A percentile compares a stretch with the other conserved stretches of the same genome.
Evolutionary conservation across 2,329 filamentous ascomycete species (phyloP).

Genomic region (Didymella sp.): DNA sequence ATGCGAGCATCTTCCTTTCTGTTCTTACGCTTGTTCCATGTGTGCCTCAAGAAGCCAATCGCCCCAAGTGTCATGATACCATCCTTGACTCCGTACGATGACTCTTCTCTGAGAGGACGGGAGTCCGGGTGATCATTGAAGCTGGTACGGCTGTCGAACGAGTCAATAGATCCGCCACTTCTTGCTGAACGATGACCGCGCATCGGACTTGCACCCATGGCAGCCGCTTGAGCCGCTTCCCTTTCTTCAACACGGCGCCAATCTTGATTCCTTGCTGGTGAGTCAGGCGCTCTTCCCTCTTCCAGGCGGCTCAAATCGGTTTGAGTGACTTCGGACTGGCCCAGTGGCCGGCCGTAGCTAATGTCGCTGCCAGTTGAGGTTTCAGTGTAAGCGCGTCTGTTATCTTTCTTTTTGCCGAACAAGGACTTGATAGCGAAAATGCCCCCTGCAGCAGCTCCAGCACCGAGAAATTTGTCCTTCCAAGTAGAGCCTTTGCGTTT

Average conservation of each 20-base stretch:
- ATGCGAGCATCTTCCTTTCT: conserved; percentile 67
- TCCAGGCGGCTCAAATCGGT: conserved; percentile 59
- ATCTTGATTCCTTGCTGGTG: conserved; percentile 49
- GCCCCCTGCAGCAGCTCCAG: conserved; percentile 51
- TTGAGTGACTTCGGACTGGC: conserved; percentile 56
- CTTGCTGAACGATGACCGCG: conserved; percentile 41
- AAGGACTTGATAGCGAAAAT: conserved; percentile 61
- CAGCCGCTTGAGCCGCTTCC: conserved; percentile 48
- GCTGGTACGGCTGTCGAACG: conserved; percentile 52
- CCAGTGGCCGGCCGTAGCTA: conserved; percentile 61
- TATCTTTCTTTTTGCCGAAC: conserved; percentile 61
- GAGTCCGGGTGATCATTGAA: conserved; percentile 41
- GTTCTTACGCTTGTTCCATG: conserved; percentile 60
- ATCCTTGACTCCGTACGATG: conserved; percentile 51
- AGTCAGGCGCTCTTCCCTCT: conserved; percentile 61
- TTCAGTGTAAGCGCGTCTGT: conserved; percentile 50
- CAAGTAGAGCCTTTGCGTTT: conserved; percentile 47
- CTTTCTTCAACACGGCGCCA: conserved; percentile 50
- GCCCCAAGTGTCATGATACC: conserved; percentile 58
- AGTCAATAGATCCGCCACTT: conserved; percentile 50
- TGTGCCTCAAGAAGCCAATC: conserved; percentile 52
- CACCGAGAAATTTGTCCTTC: conserved; percentile 56
- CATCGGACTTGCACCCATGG: conserved; percentile 57
- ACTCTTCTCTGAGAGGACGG: conserved; percentile 28
- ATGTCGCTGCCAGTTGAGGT: conserved; percentile 57